These are phyloP conservation scores for Ogataea philodendri DNA, from an alignment of 805 yeast genomes.

Conservation along the genomic window DNA sequence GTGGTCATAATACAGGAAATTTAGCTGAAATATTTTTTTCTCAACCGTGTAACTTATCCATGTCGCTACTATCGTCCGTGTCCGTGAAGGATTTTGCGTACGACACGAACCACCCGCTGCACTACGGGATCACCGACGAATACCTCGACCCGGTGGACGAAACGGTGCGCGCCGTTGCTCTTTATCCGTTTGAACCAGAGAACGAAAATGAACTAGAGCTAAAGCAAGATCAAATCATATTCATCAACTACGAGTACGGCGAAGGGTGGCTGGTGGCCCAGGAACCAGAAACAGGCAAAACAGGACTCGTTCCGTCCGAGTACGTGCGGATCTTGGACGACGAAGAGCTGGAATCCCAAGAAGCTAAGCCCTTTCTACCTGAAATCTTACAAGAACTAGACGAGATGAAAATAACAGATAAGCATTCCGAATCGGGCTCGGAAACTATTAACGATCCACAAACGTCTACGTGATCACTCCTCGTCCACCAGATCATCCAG, in stretches of 20 bases:
- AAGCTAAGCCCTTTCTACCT: slow-evolving; percentile 48
- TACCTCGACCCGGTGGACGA: slow-evolving; percentile 13
- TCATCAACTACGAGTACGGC: slow-evolving; percentile 89
- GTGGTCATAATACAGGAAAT: slow-evolving; percentile 58
- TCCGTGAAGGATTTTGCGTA: slow-evolving; percentile 84
- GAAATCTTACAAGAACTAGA: slow-evolving; percentile 29
- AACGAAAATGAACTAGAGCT: slow-evolving; percentile 87
- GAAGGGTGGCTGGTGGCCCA: slow-evolving; percentile 98
- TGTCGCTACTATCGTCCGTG: slow-evolving; percentile 27
- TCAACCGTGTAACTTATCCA: slow-evolving; percentile 1
- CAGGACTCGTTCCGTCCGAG: slow-evolving; percentile 94
- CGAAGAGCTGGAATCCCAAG: slow-evolving; percentile 15
- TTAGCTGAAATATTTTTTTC: no score
- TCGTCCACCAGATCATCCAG: slow-evolving; percentile 55
- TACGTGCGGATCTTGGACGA: slow-evolving; percentile 61
- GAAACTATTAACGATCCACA: slow-evolving; percentile 1
- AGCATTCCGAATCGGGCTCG: slow-evolving; percentile 1
- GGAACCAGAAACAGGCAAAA: slow-evolving; percentile 69
- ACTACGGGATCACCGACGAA: slow-evolving; percentile 49
- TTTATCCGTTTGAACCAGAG: slow-evolving; percentile 88
- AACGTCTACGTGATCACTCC: slow-evolving; percentile 10
- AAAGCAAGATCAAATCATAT: slow-evolving; percentile 75
- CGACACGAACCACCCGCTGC: slow-evolving; percentile 62
- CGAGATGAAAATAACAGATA: slow-evolving; percentile 5
- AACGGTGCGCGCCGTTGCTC: slow-evolving; percentile 62